Base-by-base conservation (phyloP, 2,329 filamentous ascomycete genomes). In the Beauveria sp. region DNA sequence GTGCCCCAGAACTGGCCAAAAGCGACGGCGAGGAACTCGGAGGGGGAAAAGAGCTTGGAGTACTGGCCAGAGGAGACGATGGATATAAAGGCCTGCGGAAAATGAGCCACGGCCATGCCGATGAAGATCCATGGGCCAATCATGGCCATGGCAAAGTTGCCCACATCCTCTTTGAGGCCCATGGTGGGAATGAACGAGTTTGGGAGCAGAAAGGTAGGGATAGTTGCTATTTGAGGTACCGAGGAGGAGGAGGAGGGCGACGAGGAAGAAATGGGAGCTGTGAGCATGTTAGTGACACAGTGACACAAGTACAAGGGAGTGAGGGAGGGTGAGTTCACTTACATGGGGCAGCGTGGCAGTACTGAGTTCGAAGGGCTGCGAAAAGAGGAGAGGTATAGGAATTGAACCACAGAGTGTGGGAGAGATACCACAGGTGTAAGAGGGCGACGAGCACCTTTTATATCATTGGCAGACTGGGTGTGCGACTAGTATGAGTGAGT, bases 1-100 rank as follows among this genome's bases (percentile, higher is more conserved):
- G 68, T 75, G 40, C 72, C 71, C 86, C 86, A 89, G 72, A 89
- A 87, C 46, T 73, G 72, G 57, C 78, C 78, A 71, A 89, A 89
- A 81, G 85, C 87, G 64, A 72, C 76, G 2, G 76, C 71, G 46
- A 72, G 75, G 59, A 85, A 73, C 24, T 68, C 68, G 2, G 71
- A 68, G 1, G 72, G 75, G 20, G 75, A 78, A 50, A 80, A 55
- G 20, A 84, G 71, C 5, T 74, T 70, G 59, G 62, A 40, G 60
- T 72, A 70, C 52, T 77, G 67, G 51, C 68, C 64, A 9, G 68
- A 64, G 34, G 66, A 65, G 51, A 81, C 16, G 40, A 85, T 74
- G 14, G 69, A 63, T 41, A 73, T 40, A 54, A 87, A 68, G 1
- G 85, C 84, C 26, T 66, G 61, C 0, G 84, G 82, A 18, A 88